Evolutionary conservation across 768 basidiomycete species (phyloP), one percentile per base, ranked within the genome.

Genomic region (Tubosaeta sp.): DNA sequence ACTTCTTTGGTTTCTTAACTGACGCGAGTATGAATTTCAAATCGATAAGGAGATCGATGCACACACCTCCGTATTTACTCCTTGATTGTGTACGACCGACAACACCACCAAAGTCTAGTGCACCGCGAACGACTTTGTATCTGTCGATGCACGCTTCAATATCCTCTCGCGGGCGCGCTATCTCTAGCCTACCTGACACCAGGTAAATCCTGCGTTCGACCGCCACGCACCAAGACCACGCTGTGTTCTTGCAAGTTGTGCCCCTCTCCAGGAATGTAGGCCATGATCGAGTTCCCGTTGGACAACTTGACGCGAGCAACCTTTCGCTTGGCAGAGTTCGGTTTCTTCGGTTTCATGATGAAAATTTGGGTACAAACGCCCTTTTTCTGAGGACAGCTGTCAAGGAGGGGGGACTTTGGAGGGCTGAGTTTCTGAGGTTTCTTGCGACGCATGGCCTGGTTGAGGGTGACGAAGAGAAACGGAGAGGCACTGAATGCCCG

Each of bases 231-330:
- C 41, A 97, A 70, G 2, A 98, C 94, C 5, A 98, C 95, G 70
- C 87, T 88, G 64, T 99, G 97, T 68, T 98, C 97, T 73, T 98
- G 97, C 63, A 98, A 70, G 65, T 97, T 97, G 68, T 98, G 95
- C 1, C 97, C 97, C 66, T 98, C 97, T 61, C 97, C 97, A 42
- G 88, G 90, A 52, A 98, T 92, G 69, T 97, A 98, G 14, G 93
- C 94, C 76, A 88, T 88, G 56, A 94, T 78, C 39, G 84, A 85
- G 68, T 88, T 86, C 46, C 97, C 97, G 12, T 86, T 93, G 19
- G 86, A 81, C 51, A 99, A 76, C 74, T 95, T 95, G 59, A 99
- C 86, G 62, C 91, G 81, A 41, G 94, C 94, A 51, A 98, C 91
- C 74, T 97, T 98, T 55, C 97, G 91, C 65, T 97, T 93, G 34